Conservation (phyloP, 2,329 filamentous ascomycete genomes). For the Aureobasidium uvarum region DNA sequence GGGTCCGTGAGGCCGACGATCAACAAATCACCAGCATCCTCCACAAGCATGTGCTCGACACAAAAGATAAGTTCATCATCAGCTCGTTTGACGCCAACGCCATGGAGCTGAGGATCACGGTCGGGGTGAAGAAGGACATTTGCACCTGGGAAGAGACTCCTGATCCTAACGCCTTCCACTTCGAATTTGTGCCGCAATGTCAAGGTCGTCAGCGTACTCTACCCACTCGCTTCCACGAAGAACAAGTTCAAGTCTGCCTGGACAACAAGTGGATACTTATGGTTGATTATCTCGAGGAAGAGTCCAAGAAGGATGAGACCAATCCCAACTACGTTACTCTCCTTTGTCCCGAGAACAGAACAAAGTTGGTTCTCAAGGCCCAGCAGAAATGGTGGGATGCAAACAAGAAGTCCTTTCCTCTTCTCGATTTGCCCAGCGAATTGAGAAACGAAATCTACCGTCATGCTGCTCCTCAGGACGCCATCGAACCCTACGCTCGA, state of each 20-base stretch:
- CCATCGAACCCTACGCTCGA: constrained; percentile 4
- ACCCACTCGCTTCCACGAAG: neutral
- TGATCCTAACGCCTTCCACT: constrained; percentile 1
- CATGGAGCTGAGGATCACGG: neutral
- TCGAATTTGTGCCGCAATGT: neutral
- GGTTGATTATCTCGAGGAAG: neutral
- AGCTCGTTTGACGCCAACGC: neutral
- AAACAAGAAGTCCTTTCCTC: constrained; percentile 5
- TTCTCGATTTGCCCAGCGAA: constrained; percentile 32
- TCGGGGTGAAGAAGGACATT: neutral
- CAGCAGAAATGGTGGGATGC: constrained; percentile 4
- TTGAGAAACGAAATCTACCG: constrained; percentile 32
- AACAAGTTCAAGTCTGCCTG: neutral
- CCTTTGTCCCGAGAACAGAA: neutral
- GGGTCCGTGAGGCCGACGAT: neutral
- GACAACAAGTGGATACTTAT: neutral
- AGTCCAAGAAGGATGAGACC: neutral
- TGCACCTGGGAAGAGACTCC: neutral
- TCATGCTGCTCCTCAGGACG: constrained; percentile 18
- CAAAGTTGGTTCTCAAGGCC: neutral
- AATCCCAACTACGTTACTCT: neutral
- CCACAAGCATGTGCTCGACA: neutral
- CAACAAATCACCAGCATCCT: constrained; percentile 2
- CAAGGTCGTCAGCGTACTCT: neutral
- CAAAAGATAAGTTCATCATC: neutral